A percentile compares a stretch with the other conserved stretches of the same genome.
Conservation (phyloP, 495 filamentous ascomycete genomes). For the Aspergillus ostianus region DNA sequence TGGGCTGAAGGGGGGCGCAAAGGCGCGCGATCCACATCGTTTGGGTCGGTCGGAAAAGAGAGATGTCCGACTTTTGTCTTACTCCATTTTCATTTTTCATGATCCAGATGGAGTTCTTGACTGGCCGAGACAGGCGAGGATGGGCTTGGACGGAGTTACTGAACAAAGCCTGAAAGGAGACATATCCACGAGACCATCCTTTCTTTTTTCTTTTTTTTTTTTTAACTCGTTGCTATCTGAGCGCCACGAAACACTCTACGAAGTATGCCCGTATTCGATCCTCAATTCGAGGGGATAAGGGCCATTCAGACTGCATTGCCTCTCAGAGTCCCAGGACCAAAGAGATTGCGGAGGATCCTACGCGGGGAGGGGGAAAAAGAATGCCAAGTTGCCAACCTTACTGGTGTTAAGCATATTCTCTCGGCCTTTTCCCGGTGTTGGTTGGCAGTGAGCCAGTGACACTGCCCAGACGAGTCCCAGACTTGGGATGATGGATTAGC, state of each 20-base stretch:
- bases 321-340: background rate
- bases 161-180: background rate
- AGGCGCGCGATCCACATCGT: constrained; percentile 19
- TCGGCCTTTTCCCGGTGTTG: constrained; percentile 22
- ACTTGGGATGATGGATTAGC: constrained; percentile 13
- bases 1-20: constrained; percentile 4
- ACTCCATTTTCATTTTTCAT: constrained; percentile 1
- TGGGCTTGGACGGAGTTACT: background rate
- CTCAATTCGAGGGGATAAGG: background rate
- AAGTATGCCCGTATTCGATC: too few relatives aligned
- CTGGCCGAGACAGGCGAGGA: background rate
- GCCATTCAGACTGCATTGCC: background rate
- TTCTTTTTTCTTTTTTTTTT: background rate
- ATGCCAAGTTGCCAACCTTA: constrained; percentile 41
- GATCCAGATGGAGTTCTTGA: background rate
- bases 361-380: constrained; percentile 16
- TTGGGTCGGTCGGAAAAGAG: constrained; percentile 11
- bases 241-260: background rate
- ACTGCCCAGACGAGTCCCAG: background rate
- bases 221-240: background rate
- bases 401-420: constrained; percentile 46
- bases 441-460: constrained; percentile 4
- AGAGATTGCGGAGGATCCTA: constrained; percentile 15
- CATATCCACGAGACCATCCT: background rate
- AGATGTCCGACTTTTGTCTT: constrained; percentile 9